Conservation (phyloP, 2,329 filamentous ascomycete species). For the Scedosporium apiospermum region DNA sequence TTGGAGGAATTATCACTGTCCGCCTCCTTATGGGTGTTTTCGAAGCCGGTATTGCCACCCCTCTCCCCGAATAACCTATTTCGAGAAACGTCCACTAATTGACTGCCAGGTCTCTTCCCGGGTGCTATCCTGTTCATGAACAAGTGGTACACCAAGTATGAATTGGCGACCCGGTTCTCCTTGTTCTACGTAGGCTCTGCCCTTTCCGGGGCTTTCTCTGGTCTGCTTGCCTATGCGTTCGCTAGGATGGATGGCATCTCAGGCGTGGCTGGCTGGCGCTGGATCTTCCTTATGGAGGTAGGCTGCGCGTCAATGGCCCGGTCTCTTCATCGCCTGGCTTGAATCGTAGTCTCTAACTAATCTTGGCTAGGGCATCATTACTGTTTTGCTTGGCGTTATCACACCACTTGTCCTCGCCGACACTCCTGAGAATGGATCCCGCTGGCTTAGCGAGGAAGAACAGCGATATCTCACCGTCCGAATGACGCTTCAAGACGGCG, state of each 20-base stretch:
- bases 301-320: slow-evolving; percentile 7
- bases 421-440: neutral
- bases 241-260: slow-evolving; percentile 20
- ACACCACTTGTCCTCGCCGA: slow-evolving; percentile 25
- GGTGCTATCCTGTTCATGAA: slow-evolving; percentile 19
- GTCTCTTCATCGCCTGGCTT: too few relatives aligned
- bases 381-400: slow-evolving; percentile 22
- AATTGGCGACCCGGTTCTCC: slow-evolving; percentile 18
- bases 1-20: neutral
- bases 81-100: too few relatives aligned
- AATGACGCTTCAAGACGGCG: neutral
- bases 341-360: too few relatives aligned
- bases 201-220: slow-evolving; percentile 31
- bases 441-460: neutral
- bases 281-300: neutral
- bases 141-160: slow-evolving; percentile 19
- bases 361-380: slow-evolving; percentile 19
- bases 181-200: slow-evolving; percentile 25
- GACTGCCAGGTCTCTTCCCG: slow-evolving; percentile 15
- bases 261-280: neutral
- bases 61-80: too few relatives aligned
- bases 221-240: slow-evolving; percentile 33
- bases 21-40: neutral
- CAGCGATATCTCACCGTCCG: neutral
- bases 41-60: neutral